Conservation (phyloP, 257 asterid species). For the Plectranthus barbatus region DNA sequence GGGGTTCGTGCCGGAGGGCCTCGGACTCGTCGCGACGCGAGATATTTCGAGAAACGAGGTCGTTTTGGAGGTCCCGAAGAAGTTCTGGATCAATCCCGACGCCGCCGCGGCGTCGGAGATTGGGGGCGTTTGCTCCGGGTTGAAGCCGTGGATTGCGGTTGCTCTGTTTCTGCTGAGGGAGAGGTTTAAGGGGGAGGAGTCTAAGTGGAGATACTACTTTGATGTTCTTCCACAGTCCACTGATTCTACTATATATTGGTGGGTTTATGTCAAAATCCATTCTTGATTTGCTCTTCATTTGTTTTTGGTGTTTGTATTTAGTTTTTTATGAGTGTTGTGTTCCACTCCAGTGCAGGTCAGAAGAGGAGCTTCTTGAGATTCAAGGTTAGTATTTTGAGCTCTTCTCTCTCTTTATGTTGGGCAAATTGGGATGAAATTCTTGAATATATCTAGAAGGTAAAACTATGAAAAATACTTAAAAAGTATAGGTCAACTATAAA, state of each 20-base stretch:
- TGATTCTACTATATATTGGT: slow-evolving; percentile 87
- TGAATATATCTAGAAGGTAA: not conserved
- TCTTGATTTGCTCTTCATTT: not conserved
- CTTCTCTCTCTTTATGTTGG: not conserved
- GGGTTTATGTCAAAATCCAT: slow-evolving; percentile 31
- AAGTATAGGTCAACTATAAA: too few relatives aligned
- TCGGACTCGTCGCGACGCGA: slow-evolving; percentile 76
- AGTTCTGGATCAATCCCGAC: slow-evolving; percentile 75
- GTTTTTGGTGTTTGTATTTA: not conserved
- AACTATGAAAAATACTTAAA: too few relatives aligned
- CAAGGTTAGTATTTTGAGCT: slow-evolving; percentile 45
- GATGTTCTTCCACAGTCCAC: slow-evolving; percentile 68
- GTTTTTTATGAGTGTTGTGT: slow-evolving; percentile 31
- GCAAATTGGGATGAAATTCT: not conserved
- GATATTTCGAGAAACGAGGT: slow-evolving; percentile 58
- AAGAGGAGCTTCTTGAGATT: slow-evolving; percentile 95
- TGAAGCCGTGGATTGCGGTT: slow-evolving; percentile 86
- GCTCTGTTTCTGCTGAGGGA: slow-evolving; percentile 73
- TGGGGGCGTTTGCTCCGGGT: slow-evolving; percentile 58
- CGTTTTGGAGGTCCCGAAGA: slow-evolving; percentile 86
- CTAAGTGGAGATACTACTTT: slow-evolving; percentile 66
- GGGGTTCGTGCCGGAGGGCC: slow-evolving; percentile 78
- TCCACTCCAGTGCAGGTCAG: slow-evolving; percentile 96
- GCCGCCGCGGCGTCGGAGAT: slow-evolving; percentile 65
- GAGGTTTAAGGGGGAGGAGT: slow-evolving; percentile 55